Evolutionary conservation across 495 filamentous ascomycete genomes (phyloP), one percentile per base, ranked within the genome.

Genomic region (Paragyromitra xinjiangensis): DNA sequence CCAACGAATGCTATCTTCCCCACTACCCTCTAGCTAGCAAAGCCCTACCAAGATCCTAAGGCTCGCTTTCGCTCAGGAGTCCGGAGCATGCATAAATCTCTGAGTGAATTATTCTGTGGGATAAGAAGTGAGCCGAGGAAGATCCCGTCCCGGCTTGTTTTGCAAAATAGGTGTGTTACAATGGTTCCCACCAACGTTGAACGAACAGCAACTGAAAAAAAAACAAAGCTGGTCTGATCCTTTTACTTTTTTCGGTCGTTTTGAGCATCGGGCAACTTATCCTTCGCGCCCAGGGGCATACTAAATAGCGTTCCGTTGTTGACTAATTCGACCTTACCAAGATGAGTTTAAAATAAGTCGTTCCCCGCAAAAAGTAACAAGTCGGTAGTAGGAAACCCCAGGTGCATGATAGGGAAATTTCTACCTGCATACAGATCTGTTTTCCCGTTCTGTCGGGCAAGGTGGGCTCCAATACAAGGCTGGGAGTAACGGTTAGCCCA

Each of bases 191-290:
- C 55, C 55, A 16, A 34, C 8, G 55, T 12, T 34, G 55, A n/a
- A 48, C 44, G 44, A 48, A 48, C 44, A 48, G 16, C 44, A 48
- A 48, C 44, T 9, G 51, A 3, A 19, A 8, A 14, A 59, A 59
- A 59, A 59, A 34, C 55, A 37, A 59, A 56, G 16, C 11, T n/a
- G 5, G 55, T 34, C 55, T 16, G 12, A 59, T 6, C 4, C 1
- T 29, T 59, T 58, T 59, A 14, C 55, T 58, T 59, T 59, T 59
- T 59, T 29, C 51, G 2, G 51, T 55, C 51, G 51, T 55, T 55
- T 55, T 55, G 16, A 9, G 51, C 51, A 34, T 59, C 3, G 34
- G 34, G 34, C 4, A 34, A 37, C 26, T 14, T 34, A 34, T 22
- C 19, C 16, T 3, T 34, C 29, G 29, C 29, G 29, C 6, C 9